Base-by-base conservation (phyloP, 805 yeast species). In the Saccharomycopsis lassenensis region DNA sequence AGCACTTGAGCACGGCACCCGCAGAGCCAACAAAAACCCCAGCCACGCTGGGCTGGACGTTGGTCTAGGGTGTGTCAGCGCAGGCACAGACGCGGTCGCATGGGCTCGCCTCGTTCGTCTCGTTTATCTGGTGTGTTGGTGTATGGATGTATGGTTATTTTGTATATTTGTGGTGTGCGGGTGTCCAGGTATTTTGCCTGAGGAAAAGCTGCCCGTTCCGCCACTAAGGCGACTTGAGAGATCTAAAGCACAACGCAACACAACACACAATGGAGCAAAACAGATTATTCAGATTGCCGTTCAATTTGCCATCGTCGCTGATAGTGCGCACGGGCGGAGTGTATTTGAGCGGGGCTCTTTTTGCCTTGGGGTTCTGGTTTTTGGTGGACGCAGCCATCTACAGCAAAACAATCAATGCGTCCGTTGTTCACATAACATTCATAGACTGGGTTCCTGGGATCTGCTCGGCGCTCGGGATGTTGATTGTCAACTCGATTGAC, bases 381-480 rank as follows among this genome's bases (percentile, higher is more conserved):
- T 73, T 89, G 57, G 58, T 91, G 14, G 97, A 89, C 57, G 84
- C 95, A 1, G 86, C 94, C 2, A 69, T 91, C 24, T 89, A 74
- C 57, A 80, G 94, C 29, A 77, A 74, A 46, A 79, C 85, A 12
- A 78, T 77, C 32, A 89, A 89, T 62, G 94, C 86, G 1, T 79
- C 94, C 0, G 64, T 65, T 29, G 84, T 86, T 5, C 96, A 89
- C 54, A 84, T 91, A 20, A 76, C 89, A 4, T 83, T 89, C 52
- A 78, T 84, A 27, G 98, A 89, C 59, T 89, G 98, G 98, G 74
- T 91, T 35, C 98, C 98, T 3, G 75, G 82, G 46, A 69, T 89
- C 20, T 81, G 95, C 47, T 77, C 94, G 5, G 74, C 93, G 0
- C 56, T 86, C 24, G 98, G 98, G 2, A 87, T 87, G 84, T 61